Base-by-base conservation (phyloP, 2,329 filamentous ascomycete genomes). In the Orbilia quercus region DNA sequence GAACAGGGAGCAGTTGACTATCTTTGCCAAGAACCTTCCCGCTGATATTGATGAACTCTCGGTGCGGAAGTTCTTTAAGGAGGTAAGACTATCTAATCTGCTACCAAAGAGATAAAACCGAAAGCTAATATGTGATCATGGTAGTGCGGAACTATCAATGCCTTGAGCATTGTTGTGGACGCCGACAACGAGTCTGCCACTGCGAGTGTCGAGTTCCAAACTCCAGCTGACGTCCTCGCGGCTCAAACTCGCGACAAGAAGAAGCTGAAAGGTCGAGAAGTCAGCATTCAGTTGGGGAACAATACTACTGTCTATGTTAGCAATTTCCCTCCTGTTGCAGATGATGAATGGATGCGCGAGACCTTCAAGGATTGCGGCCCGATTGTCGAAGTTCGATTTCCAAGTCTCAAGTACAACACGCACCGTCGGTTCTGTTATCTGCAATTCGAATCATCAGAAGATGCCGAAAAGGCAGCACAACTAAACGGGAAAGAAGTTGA, bases 391-490 rank as follows among this genome's bases (percentile, higher is more conserved):
- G 85, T 98, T 58, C 89, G 95, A 20, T 95, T 95, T 82, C 95
- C 95, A 1, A 96, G 92, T 65, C 86, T 99, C 57, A 96, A 96
- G 80, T 92, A 86, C 80, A 94, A 97, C 78, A 89, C 90, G 1
- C 89, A 91, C 77, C 91, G 95, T 31, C 90, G 95, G 22, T 99
- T 99, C 82, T 97, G 93, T 82, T 99, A 99, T 80, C 85, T 97
- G 5, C 91, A 96, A n/a, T 97, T 97, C 79, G 85, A 88, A 51
- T 87, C 88, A 31, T 81, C 85, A 1, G 84, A 85, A n/a, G 86
- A 87, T 58, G 91, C 92, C 0, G 84, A 87, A 40, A 87, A 86
- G 53, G 93, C 93, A 0, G 89, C 89, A 0, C 82, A 87, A 69
- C 85, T 96, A 53, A 85, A 97, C 78, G 90, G 90, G 23, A 88